Evolutionary conservation across 805 yeast species (phyloP).

Genomic region (Komagataella phaffii): DNA sequence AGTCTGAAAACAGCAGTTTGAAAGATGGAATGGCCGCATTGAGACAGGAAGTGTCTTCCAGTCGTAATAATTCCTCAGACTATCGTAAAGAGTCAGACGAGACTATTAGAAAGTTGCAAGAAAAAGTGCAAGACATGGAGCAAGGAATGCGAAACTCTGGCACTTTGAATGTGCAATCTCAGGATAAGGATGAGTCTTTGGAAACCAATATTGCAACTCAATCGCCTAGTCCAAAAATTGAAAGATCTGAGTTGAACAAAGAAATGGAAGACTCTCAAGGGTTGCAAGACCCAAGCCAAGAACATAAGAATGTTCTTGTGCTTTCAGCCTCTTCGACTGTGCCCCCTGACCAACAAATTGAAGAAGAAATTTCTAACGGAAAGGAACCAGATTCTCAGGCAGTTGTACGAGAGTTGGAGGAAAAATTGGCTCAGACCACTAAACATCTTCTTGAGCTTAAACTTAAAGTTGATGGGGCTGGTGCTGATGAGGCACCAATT

Average conservation of each 20-base stretch:
- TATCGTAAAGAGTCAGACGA: background rate
- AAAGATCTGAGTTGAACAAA: background rate
- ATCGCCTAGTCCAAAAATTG: background rate
- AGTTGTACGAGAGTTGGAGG: background rate
- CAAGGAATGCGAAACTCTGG: background rate
- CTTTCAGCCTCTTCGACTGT: background rate
- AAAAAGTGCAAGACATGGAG: background rate
- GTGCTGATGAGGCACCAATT: background rate
- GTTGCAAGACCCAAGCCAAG: background rate
- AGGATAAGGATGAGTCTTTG: background rate
- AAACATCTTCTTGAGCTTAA: background rate
- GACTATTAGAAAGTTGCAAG: background rate
- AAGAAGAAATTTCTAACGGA: background rate
- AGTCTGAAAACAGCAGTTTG: background rate
- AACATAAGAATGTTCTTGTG: background rate
- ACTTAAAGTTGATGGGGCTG: background rate
- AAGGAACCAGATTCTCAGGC: background rate
- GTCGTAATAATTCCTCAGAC: background rate
- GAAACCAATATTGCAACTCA: background rate
- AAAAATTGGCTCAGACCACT: background rate
- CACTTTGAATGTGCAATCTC: background rate
- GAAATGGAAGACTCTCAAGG: background rate
- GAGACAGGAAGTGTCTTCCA: background rate
- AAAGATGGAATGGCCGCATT: background rate
- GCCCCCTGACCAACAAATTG: background rate